phyloP scores from a whole-genome alignment of 2,329 filamentous ascomycete species.

The Colletotrichum australisinense region DNA sequence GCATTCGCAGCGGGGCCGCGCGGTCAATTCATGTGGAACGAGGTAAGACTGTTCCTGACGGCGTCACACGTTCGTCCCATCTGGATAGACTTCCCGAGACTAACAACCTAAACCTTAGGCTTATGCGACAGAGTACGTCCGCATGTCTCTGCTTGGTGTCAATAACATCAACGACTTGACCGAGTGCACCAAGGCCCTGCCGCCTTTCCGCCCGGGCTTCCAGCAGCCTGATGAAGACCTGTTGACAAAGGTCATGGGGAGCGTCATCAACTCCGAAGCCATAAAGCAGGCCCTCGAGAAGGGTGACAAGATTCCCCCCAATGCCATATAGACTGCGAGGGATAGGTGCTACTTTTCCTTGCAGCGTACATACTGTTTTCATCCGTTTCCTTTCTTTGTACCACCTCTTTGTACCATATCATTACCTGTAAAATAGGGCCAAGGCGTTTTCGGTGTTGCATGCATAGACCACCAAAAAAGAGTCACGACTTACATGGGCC shows the following conservation, averaged over 20 bases:
- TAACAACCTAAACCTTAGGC: slow-evolving; percentile 46
- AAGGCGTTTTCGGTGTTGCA: background rate
- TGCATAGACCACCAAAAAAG: background rate
- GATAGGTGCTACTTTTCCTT: background rate
- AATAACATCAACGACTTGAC: slow-evolving; percentile 66
- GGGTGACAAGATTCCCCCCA: slow-evolving; percentile 33
- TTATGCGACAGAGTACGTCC: slow-evolving; percentile 64
- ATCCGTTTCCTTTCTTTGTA: background rate
- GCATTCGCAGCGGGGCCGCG: slow-evolving; percentile 45
- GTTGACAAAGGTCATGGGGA: slow-evolving; percentile 16
- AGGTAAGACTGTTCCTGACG: slow-evolving; percentile 43
- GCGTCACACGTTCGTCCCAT: slow-evolving; percentile 3
- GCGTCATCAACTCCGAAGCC: slow-evolving; percentile 15
- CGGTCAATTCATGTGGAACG: slow-evolving; percentile 54
- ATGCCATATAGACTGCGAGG: slow-evolving; percentile 1
- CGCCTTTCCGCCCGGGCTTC: slow-evolving; percentile 41
- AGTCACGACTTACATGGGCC: slow-evolving; percentile 12
- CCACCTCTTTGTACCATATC: background rate
- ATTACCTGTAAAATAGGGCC: slow-evolving; percentile 1
- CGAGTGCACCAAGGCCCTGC: slow-evolving; percentile 66
- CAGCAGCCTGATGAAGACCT: slow-evolving; percentile 23
- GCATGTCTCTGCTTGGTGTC: slow-evolving; percentile 65
- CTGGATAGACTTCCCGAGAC: background rate
- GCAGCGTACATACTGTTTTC: slow-evolving; percentile 1
- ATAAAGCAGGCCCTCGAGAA: slow-evolving; percentile 24